Base-by-base conservation (phyloP, 148 eudicot genomes). In the Rhododendron mucronatum region DNA sequence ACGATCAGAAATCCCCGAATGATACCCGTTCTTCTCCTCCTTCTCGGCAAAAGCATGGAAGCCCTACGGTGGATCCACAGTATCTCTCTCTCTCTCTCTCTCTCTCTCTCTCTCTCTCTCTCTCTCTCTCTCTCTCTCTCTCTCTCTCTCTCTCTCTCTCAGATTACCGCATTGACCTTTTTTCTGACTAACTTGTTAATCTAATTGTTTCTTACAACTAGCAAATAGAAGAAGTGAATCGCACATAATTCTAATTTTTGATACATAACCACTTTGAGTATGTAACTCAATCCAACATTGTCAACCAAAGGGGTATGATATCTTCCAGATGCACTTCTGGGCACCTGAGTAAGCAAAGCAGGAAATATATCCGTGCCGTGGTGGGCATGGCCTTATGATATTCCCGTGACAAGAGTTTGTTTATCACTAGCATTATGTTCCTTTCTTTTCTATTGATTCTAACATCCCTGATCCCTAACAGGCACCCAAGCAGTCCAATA, bases 241-340 rank as follows among this genome's bases (percentile, higher is more conserved):
- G 94, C 99, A 88, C 99, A 95, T 55, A 1, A n/a, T 21, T 55
- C 21, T 55, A 55, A 16, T 55, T 55, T 51, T 14, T 51, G 55
- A 51, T 55, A 55, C 21, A 55, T 55, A 4, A 55, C 61, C 21
- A 18, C 21, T 55, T 55, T 4, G 61, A 55, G 1, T 55, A 18
- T 55, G 61, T 55, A 55, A 55, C 20, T 55, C 61, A 55, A 55
- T 55, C 59, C 21, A 3, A 55, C 18, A 55, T 21, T 14, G 21
- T 55, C 20, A 55, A 55, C 14, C 16, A 41, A n/a, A 65, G 71
- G 30, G 78, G 65, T 16, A 51, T 50, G 39, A 48, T 13, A 14
- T 55, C 61, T 15, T 55, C 61, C 61, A 55, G 20, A 55, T 55
- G 61, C 1, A 15, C 5, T 55, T 55, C 61, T 55, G 21, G 61